Evolutionary conservation across 1,284 basidiomycete genomes (phyloP), one percentile per base, ranked within the genome.

Genomic region (Leccinum pachyderme): DNA sequence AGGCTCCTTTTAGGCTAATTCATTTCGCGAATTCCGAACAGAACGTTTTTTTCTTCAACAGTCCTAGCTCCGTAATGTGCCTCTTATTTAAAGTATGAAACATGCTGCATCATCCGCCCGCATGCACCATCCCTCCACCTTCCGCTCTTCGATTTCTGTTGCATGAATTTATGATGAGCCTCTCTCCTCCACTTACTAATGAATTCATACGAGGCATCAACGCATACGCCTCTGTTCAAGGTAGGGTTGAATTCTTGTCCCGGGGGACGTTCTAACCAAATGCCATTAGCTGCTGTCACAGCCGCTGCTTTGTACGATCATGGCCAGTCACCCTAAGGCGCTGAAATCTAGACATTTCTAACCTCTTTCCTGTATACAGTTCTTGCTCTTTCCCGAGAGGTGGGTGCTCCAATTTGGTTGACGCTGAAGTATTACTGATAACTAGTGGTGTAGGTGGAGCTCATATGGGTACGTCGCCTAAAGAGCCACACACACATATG

Each of bases 241-340:
- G 67, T 66, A 54, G 9, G 9, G 59, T 37, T 49, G 44, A 45
- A 22, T 12, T 44, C 1, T 15, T 27, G 4, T 18, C 22, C 48
- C 46, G 6, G 9, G 9, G 50, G 27, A 11, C 29, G 18, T 43
- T 53, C 39, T 39, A 54, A 37, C 29, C 12, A 49, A 49, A 57
- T 46, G 41, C 53, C 56, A 48, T 45, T n/a, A 69, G 67, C 67
- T 61, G 70, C 69, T n/a, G 66, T 68, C 29, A 57, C 67, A 32
- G 48, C 56, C 31, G 65, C 58, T 43, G 70, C 53, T 49, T 47
- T 69, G 15, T 72, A 69, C 27, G 67, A 69, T 52, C 67, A 69
- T n/a, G 60, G 67, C 65, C 49, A 54, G 60, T 33, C 31, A n/a
- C 8, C 29, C 1, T 37, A 22, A 39, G 35, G 12, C 9, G 32